phyloP scores from a whole-genome alignment of 306 rosid genomes.

The Canavalia ensiformis region DNA sequence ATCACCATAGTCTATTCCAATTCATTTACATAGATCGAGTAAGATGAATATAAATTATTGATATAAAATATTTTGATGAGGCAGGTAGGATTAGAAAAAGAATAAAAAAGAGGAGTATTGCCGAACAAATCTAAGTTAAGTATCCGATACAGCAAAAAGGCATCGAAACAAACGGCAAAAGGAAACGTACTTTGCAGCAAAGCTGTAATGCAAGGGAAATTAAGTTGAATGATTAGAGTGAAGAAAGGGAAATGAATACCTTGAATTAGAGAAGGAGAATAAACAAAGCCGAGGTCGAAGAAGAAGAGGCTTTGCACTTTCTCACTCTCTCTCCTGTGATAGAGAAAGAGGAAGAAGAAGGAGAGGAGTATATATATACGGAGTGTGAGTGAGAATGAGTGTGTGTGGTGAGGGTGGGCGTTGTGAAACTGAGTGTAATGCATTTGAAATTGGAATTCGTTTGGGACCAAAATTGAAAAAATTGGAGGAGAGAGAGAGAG shows the following conservation, averaged over 20 bases:
- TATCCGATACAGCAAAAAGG: not conserved
- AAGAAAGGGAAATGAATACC: slow-evolving; percentile 18
- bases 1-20: slow-evolving; percentile 53
- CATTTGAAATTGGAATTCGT: slow-evolving; percentile 39
- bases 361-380: slow-evolving; percentile 31
- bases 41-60: slow-evolving; percentile 8
- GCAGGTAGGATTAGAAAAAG: not conserved
- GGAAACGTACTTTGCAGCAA: not conserved
- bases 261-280: slow-evolving; percentile 16
- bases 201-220: not conserved
- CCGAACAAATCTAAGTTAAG: slow-evolving; percentile 9
- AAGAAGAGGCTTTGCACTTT: slow-evolving; percentile 18
- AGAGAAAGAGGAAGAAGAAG: not conserved
- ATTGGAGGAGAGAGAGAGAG: not conserved
- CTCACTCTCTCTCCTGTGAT: slow-evolving; percentile 11
- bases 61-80: slow-evolving; percentile 6
- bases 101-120: not conserved
- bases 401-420: slow-evolving; percentile 1
- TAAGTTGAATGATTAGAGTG: too few relatives aligned
- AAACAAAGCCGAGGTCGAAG: not conserved
- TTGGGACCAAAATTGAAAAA: too few relatives aligned
- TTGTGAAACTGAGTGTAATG: not conserved
- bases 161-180: not conserved
- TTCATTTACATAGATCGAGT: slow-evolving; percentile 36
- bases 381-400: slow-evolving; percentile 18